phyloP scores from a whole-genome alignment of 164 flowering plant genomes.

The Stephania yunnanensis region DNA sequence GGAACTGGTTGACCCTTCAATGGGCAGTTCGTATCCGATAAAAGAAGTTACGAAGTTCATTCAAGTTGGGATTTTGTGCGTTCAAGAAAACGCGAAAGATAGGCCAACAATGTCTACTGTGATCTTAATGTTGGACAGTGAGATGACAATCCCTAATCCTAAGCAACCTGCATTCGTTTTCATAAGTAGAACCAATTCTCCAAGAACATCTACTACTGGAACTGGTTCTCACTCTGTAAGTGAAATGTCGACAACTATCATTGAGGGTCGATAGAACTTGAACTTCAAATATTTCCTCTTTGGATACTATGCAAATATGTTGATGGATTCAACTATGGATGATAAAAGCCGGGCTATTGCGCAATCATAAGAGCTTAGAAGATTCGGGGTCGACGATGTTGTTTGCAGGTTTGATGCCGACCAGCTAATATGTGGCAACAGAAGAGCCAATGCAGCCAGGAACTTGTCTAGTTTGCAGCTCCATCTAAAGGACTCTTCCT shows the following conservation, averaged over 20 bases:
- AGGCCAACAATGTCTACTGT: conserved; percentile 7
- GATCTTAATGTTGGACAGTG: neutral
- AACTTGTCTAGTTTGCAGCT: too few species aligned
- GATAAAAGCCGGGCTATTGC: too few species aligned
- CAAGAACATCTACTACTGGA: conserved; percentile 4
- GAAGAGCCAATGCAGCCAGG: too few species aligned
- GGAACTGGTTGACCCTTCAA: conserved; percentile 6
- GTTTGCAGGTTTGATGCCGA: too few species aligned
- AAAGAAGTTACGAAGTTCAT: conserved; percentile 5
- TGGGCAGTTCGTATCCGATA: conserved; percentile 5
- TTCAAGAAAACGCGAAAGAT: conserved; percentile 12
- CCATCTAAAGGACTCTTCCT: too few species aligned
- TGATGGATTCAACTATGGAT: too few species aligned
- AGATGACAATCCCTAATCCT: neutral
- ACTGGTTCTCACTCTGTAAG: conserved; percentile 8
- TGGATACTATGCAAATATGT: too few species aligned
- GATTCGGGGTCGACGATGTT: too few species aligned
- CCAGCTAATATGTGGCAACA: too few species aligned
- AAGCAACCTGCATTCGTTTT: conserved; percentile 8
- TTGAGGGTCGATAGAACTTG: conserved; percentile 8
- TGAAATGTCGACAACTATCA: neutral
- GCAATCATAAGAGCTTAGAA: too few species aligned
- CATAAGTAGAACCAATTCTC: neutral
- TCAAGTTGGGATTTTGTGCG: conserved; percentile 10
- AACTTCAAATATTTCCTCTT: too few species aligned